Conservation (phyloP, 768 basidiomycete genomes). For the Chalciporus piperatus region DNA sequence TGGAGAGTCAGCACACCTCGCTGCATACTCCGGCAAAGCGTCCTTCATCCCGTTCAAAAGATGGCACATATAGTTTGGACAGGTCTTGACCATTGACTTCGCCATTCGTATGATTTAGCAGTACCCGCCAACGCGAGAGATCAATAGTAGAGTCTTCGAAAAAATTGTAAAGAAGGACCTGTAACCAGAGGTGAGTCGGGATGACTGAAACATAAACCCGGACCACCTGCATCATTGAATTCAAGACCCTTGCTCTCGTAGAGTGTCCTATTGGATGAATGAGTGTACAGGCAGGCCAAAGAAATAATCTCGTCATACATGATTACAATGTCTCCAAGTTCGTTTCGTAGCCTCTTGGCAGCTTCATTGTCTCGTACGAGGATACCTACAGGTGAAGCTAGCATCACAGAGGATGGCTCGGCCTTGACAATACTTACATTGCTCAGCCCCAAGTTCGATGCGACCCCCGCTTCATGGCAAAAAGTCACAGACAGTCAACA, state of each 20-base stretch:
- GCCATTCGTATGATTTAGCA: conserved; percentile 42
- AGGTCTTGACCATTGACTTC: conserved; percentile 11
- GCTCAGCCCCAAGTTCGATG: conserved; percentile 61
- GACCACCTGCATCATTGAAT: conserved; percentile 18
- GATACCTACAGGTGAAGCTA: conserved; percentile 44
- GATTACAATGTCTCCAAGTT: conserved; percentile 60
- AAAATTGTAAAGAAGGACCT: conserved; percentile 77
- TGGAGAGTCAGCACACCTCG: conserved; percentile 40
- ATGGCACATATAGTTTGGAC: conserved; percentile 34
- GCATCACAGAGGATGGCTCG: no score
- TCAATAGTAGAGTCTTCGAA: conserved; percentile 61
- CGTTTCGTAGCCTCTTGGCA: conserved; percentile 40
- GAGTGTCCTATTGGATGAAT: conserved; percentile 22
- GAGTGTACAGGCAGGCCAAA: background rate
- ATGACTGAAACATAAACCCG: background rate
- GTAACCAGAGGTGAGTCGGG: background rate
- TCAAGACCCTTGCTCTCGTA: conserved; percentile 34
- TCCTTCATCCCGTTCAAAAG: conserved; percentile 41
- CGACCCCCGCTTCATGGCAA: conserved; percentile 39
- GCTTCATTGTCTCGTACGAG: conserved; percentile 63
- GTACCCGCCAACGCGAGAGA: conserved; percentile 55
- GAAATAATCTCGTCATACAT: conserved; percentile 36
- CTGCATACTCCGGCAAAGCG: conserved; percentile 55
- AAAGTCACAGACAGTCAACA: conserved; percentile 7
- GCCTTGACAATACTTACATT: conserved; percentile 44